Evolutionary conservation across 106 monocot species (phyloP).

Genomic region (Agapanthus africanus): DNA sequence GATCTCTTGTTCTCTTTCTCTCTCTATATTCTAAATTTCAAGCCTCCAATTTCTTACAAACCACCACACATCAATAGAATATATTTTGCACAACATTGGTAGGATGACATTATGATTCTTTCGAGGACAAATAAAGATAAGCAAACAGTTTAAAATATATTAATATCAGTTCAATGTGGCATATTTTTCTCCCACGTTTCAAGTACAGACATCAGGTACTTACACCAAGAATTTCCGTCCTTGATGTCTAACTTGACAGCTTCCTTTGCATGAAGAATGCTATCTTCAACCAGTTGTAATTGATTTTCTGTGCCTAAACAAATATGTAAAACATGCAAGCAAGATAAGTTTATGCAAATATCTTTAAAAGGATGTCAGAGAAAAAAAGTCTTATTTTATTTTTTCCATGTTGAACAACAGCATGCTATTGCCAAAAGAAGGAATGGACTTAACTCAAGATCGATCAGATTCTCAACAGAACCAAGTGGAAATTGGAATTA

Average conservation of each 20-base stretch:
- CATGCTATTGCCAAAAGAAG: neutral
- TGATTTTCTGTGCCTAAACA: conserved; percentile 63
- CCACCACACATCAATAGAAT: no score
- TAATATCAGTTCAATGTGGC: neutral
- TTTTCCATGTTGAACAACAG: neutral
- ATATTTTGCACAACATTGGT: no score
- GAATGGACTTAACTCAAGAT: neutral
- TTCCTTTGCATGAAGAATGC: conserved; percentile 86
- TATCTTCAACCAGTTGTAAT: conserved; percentile 62
- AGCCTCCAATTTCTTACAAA: no score
- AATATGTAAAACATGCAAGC: conserved; percentile 8
- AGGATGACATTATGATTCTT: no score
- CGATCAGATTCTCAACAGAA: neutral
- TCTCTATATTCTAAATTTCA: no score
- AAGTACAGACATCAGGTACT: conserved; percentile 16
- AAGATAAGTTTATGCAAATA: neutral
- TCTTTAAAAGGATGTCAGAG: neutral
- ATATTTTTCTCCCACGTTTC: neutral
- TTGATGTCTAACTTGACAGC: conserved; percentile 82
- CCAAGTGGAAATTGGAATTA: neutral
- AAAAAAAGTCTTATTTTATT: neutral
- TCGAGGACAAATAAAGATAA: neutral
- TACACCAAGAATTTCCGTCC: conserved; percentile 99
- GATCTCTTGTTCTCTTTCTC: no score
- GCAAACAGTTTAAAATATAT: neutral